A percentile compares a stretch with the other conserved stretches of the same genome.
phyloP scores from a whole-genome alignment of 2,329 filamentous ascomycete species.

The Fusarium penzigii region DNA sequence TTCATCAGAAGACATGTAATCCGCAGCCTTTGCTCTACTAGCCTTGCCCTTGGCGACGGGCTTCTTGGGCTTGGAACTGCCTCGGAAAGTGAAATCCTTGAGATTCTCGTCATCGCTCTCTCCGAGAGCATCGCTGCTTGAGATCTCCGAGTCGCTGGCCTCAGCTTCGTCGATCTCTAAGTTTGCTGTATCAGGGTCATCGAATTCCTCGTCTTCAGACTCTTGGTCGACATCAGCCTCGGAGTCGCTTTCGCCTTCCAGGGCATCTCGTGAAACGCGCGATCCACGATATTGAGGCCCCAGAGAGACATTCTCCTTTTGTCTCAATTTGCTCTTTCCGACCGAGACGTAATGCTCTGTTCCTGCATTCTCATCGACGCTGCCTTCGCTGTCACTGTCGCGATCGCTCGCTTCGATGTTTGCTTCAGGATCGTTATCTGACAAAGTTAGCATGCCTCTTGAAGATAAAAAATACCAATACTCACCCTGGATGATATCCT shows the following conservation, averaged over 20 bases:
- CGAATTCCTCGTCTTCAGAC: conserved; percentile 53
- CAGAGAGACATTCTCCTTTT: conserved; percentile 66
- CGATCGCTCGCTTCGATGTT: conserved; percentile 57
- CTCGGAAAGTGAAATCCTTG: conserved; percentile 67
- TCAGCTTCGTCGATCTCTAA: conserved; percentile 51
- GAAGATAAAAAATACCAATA: background rate
- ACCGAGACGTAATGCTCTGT: conserved; percentile 87
- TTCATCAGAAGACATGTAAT: conserved; percentile 56
- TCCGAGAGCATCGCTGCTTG: conserved; percentile 71
- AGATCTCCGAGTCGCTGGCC: conserved; percentile 61
- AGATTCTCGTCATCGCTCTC: conserved; percentile 84
- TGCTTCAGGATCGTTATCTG: conserved; percentile 78
- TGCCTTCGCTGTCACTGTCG: conserved; percentile 51
- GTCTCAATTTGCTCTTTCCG: conserved; percentile 81
- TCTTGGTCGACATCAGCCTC: conserved; percentile 47
- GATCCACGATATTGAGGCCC: conserved; percentile 81
- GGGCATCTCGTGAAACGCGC: conserved; percentile 68
- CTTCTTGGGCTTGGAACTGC: conserved; percentile 53
- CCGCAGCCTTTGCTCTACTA: conserved; percentile 50
- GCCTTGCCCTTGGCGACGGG: conserved; percentile 30
- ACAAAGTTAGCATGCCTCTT: conserved; percentile 11
- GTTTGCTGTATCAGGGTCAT: conserved; percentile 58
- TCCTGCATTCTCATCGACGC: conserved; percentile 57
- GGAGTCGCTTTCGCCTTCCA: conserved; percentile 59
- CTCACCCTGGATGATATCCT: conserved; percentile 62